Percentiles rank a stretch among this genome's conserved stretches.
Evolutionary conservation across 176 grass and related monocot species (phyloP).

Genomic region (Saccharum officinarum): DNA sequence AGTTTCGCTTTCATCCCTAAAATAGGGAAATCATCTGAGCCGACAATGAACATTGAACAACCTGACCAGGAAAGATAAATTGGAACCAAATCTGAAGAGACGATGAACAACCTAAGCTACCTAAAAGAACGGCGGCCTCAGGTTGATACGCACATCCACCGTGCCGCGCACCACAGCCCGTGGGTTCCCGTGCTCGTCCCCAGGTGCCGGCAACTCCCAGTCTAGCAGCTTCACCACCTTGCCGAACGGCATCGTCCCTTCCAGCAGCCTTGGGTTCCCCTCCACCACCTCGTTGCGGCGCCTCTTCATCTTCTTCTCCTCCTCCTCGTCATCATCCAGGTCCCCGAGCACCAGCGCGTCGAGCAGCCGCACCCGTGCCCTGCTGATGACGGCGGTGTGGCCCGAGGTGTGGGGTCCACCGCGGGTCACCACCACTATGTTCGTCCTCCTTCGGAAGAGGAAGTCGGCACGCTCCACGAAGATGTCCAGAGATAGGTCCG

Average conservation of each 20-base stretch:
- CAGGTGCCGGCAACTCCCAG: background rate
- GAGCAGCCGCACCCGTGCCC: conserved; percentile 10
- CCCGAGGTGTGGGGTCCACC: conserved; percentile 36
- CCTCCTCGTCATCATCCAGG: background rate
- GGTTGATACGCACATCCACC: conserved; percentile 1
- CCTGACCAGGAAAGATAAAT: background rate
- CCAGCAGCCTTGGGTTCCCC: no score
- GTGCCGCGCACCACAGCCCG: background rate
- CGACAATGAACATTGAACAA: background rate
- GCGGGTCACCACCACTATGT: conserved; percentile 1
- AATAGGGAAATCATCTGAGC: no score
- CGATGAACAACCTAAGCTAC: background rate
- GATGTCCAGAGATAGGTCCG: background rate
- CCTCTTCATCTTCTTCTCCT: background rate
- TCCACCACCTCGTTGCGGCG: background rate
- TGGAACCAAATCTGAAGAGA: background rate
- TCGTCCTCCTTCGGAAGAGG: background rate
- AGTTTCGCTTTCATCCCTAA: no score
- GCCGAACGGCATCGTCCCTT: conserved; percentile 24
- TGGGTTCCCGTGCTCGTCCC: background rate
- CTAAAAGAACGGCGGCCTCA: background rate
- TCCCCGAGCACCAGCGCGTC: conserved; percentile 17
- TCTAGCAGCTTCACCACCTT: conserved; percentile 9
- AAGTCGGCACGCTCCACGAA: conserved; percentile 9
- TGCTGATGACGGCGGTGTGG: conserved; percentile 7